Evolutionary conservation across 2,329 filamentous ascomycete species (phyloP).

Genomic region (Fusarium sp.): DNA sequence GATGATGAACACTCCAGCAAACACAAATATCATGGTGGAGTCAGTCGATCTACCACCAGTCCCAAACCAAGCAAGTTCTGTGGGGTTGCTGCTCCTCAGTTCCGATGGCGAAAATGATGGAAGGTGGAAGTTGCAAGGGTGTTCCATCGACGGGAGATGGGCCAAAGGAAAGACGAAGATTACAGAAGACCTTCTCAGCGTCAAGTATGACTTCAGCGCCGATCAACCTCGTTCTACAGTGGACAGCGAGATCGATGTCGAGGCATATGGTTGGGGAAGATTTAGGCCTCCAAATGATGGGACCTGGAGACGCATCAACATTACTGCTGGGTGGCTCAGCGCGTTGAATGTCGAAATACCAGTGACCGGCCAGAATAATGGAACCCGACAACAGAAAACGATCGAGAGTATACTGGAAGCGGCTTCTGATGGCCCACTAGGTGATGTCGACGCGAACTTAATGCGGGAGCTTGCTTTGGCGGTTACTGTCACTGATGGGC

Average conservation of each 20-base stretch:
- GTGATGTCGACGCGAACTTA: neutral
- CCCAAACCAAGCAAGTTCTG: neutral
- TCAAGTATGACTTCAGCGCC: neutral
- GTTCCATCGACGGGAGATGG: neutral
- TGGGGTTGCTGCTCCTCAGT: neutral
- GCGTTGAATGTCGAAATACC: neutral
- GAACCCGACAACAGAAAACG: accelerated
- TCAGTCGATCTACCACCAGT: neutral
- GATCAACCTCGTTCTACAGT: neutral
- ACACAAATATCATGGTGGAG: neutral
- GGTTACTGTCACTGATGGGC: neutral
- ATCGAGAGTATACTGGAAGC: neutral
- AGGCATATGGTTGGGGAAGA: neutral
- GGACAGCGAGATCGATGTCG: neutral
- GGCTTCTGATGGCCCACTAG: neutral
- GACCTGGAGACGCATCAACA: neutral
- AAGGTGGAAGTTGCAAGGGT: neutral
- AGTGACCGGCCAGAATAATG: neutral
- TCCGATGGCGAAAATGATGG: neutral
- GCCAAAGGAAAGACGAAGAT: neutral
- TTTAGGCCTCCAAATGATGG: neutral
- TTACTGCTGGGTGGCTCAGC: neutral
- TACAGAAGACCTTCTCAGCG: neutral
- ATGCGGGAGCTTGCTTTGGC: neutral
- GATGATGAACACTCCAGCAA: neutral